Conservation (phyloP, 2,329 filamentous ascomycete genomes). For the Colletotrichum destructivum region DNA sequence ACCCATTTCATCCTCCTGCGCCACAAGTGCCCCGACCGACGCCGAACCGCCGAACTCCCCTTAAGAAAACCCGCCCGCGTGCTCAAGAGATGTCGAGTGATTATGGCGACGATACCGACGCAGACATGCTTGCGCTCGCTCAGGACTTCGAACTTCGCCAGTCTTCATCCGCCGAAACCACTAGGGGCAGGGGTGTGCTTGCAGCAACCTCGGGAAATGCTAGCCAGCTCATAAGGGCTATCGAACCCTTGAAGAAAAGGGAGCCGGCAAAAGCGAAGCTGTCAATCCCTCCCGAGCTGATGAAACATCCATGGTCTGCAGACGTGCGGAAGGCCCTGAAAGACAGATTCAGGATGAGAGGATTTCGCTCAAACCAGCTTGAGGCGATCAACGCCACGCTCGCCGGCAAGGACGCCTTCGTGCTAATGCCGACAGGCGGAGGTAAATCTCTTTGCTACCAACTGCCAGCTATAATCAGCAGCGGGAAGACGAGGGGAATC, state of each 20-base stretch:
- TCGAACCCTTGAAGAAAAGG: constrained; percentile 51
- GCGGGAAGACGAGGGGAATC: constrained; percentile 86
- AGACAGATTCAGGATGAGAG: constrained; percentile 85
- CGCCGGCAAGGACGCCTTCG: constrained; percentile 88
- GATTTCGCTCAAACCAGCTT: constrained; percentile 92
- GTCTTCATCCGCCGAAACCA: constrained; percentile 48
- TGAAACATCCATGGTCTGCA: constrained; percentile 84
- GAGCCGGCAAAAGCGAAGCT: constrained; percentile 50
- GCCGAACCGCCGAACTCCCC: constrained; percentile 27
- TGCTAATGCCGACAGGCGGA: constrained; percentile 97
- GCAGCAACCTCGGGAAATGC: constrained; percentile 66
- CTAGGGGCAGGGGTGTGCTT: constrained; percentile 56
- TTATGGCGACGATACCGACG: constrained; percentile 65
- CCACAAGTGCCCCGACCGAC: constrained; percentile 14
- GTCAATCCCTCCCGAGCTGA: constrained; percentile 65
- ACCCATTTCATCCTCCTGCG: constrained; percentile 13
- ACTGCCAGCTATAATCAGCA: constrained; percentile 86
- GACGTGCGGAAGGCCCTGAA: constrained; percentile 88
- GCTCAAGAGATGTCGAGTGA: constrained; percentile 57
- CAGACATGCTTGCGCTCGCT: constrained; percentile 67
- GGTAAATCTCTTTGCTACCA: constrained; percentile 99
- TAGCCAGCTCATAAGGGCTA: constrained; percentile 51
- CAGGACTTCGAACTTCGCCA: constrained; percentile 64
- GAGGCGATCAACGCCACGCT: constrained; percentile 97
- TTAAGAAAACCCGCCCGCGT: constrained; percentile 41